These are phyloP conservation scores for Penicillium bovifimosum DNA, from an alignment of 495 filamentous ascomycete genomes.

Conservation along the genomic window DNA sequence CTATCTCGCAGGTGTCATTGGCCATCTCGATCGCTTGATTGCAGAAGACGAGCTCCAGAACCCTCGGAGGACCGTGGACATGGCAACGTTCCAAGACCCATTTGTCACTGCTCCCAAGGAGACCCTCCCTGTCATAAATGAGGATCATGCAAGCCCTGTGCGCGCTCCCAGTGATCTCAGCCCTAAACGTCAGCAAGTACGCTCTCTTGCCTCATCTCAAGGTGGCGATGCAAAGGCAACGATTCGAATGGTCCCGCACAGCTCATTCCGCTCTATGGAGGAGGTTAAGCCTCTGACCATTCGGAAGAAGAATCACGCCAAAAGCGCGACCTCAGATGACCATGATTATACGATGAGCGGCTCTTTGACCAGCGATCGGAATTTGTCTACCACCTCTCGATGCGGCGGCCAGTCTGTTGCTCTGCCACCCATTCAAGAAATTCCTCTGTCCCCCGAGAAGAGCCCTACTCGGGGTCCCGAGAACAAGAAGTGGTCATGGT, in stretches of 20 bases:
- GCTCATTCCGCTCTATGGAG: conserved; percentile 35
- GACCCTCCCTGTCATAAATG: conserved; percentile 47
- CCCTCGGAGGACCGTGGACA: conserved; percentile 8
- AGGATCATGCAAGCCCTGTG: conserved; percentile 32
- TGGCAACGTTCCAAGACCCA: conserved; percentile 48
- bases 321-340: not conserved
- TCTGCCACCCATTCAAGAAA: conserved; percentile 31
- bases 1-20: conserved; percentile 55
- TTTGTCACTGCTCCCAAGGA: conserved; percentile 36
- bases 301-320: conserved; percentile 41
- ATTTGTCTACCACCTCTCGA: conserved; percentile 18
- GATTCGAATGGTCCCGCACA: conserved; percentile 45
- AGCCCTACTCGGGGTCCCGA: conserved; percentile 22
- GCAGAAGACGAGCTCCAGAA: conserved; percentile 32
- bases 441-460: conserved; percentile 23
- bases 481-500: conserved; percentile 60
- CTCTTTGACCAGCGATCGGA: not conserved
- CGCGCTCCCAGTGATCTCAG: conserved; percentile 2
- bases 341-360: conserved; percentile 1
- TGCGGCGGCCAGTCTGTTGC: conserved; percentile 15
- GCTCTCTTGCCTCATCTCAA: conserved; percentile 23
- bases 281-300: conserved; percentile 48
- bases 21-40: conserved; percentile 58
- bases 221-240: conserved; percentile 30
- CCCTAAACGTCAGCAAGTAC: not conserved